phyloP scores from a whole-genome alignment of 768 basidiomycete genomes.

The Amanita pseudoporphyria region DNA sequence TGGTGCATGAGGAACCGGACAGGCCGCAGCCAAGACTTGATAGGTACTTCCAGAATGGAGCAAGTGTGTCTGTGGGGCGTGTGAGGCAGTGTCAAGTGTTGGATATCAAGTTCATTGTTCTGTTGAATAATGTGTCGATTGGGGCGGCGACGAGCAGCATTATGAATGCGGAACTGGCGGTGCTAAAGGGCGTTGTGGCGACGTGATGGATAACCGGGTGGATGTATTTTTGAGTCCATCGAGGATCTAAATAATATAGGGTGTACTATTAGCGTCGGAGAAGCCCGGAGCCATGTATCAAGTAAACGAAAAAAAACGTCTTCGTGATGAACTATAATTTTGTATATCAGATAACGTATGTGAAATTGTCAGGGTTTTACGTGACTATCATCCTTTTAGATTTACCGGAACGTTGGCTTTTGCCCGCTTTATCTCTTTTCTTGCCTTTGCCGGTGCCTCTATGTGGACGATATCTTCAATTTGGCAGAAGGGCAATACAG shows the following conservation, averaged over 20 bases:
- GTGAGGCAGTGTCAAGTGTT: constrained; percentile 86
- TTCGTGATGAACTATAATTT: too few relatives aligned
- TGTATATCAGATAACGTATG: too few relatives aligned
- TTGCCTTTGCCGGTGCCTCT: too few relatives aligned
- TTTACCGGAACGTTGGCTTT: too few relatives aligned
- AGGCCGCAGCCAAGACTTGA: constrained; percentile 93
- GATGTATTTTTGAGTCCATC: not conserved
- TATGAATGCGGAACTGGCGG: constrained; percentile 96
- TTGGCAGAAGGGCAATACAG: too few relatives aligned
- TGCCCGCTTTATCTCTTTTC: too few relatives aligned
- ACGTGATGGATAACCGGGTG: not conserved
- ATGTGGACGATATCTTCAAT: too few relatives aligned
- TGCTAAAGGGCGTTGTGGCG: constrained; percentile 51
- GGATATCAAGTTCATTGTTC: constrained; percentile 91
- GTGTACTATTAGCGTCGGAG: not conserved
- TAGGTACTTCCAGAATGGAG: constrained; percentile 81
- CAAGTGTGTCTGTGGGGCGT: constrained; percentile 85
- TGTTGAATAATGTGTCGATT: constrained; percentile 90
- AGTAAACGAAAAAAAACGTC: too few relatives aligned
- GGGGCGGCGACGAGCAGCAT: constrained; percentile 96
- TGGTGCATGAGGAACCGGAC: constrained; percentile 89
- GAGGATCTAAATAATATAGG: not conserved
- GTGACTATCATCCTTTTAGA: too few relatives aligned
- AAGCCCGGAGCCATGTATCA: too few relatives aligned
- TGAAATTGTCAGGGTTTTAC: too few relatives aligned